Percentiles rank a stretch among this genome's conserved stretches.
These are phyloP conservation scores for Neostapfia colusana DNA, from an alignment of 176 grass and related monocot species.

Conservation along the genomic window DNA sequence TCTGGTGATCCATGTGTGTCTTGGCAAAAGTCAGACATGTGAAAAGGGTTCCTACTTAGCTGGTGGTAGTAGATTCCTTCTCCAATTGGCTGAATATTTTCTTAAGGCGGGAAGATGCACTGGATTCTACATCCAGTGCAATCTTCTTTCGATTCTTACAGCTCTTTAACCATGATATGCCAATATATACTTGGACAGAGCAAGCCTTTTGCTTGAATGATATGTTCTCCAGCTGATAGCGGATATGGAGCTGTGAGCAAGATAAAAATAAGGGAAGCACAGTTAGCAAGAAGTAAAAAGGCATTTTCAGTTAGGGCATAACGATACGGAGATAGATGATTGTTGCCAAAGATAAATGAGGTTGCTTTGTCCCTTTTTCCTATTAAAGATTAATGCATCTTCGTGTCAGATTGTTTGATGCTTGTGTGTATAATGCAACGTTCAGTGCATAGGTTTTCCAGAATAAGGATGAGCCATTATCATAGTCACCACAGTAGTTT, in stretches of 20 bases:
- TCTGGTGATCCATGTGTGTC: slow-evolving; percentile 23
- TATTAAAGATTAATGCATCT: no score
- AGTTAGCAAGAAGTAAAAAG: slow-evolving; percentile 12
- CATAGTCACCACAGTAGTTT: no score
- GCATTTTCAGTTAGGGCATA: slow-evolving; percentile 13
- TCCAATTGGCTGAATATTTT: slow-evolving; percentile 69
- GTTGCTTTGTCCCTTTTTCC: background rate
- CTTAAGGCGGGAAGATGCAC: slow-evolving; percentile 59
- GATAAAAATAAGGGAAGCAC: background rate
- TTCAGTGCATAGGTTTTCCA: no score
- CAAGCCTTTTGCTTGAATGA: slow-evolving; percentile 50
- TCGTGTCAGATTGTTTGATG: no score
- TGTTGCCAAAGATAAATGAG: background rate
- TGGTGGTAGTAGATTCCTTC: slow-evolving; percentile 42
- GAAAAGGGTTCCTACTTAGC: slow-evolving; percentile 45
- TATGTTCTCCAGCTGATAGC: slow-evolving; percentile 69
- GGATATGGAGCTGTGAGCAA: slow-evolving; percentile 66
- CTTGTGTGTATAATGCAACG: no score
- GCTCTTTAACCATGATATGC: slow-evolving; percentile 80
- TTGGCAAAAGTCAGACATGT: slow-evolving; percentile 24
- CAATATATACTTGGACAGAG: slow-evolving; percentile 56
- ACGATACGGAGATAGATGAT: background rate
- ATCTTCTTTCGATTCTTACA: slow-evolving; percentile 80
- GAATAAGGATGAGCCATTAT: no score
- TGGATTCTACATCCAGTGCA: slow-evolving; percentile 57